Evolutionary conservation across 495 filamentous ascomycete genomes (phyloP).

Genomic region (Mycothermus thermophilus): DNA sequence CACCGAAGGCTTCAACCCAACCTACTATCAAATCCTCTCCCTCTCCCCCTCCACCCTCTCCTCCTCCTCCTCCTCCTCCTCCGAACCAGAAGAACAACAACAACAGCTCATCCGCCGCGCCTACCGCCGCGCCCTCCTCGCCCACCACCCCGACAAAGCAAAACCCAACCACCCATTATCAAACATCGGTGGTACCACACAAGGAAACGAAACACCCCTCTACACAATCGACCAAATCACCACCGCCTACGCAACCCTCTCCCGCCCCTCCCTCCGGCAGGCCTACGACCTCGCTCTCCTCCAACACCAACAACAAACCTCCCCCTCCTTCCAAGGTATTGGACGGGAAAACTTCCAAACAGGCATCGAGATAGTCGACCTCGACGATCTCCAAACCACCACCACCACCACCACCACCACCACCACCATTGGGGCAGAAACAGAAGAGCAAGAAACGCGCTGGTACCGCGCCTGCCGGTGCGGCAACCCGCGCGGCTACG

Average conservation of each 20-base stretch:
- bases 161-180: constrained; percentile 1
- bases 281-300: constrained; percentile 52
- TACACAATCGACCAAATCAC: constrained; percentile 65
- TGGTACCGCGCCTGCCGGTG: constrained; percentile 71
- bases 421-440: too few relatives aligned
- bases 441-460: constrained; percentile 8
- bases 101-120: constrained; percentile 57
- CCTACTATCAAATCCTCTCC: constrained; percentile 33
- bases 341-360: constrained; percentile 37
- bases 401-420: constrained; percentile 20
- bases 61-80: constrained; percentile 3
- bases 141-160: constrained; percentile 70
- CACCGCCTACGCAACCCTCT: constrained; percentile 57
- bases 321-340: too few relatives aligned
- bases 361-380: constrained; percentile 51
- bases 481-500: constrained; percentile 60
- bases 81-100: too few relatives aligned
- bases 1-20: too few relatives aligned
- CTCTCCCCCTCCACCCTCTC: constrained; percentile 20
- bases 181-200: constrained; percentile 4
- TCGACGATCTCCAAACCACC: constrained; percentile 23
- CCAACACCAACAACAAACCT: background rate
- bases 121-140: constrained; percentile 65
- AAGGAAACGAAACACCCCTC: constrained; percentile 1
- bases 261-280: constrained; percentile 38